Conservation (phyloP, 345 rosid genomes). For the Camelina hispida region DNA sequence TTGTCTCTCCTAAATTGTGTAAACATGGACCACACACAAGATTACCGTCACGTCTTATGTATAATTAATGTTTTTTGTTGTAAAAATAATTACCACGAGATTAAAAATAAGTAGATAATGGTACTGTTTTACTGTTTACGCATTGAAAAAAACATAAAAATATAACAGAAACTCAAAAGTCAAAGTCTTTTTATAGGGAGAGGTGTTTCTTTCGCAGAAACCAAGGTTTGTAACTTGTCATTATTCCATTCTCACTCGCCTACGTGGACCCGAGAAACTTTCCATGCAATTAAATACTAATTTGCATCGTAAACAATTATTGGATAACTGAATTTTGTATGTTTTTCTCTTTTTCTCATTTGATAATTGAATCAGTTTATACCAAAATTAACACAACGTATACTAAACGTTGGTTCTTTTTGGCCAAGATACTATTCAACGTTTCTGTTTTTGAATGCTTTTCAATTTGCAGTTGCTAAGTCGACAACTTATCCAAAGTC, state of each 20-base stretch:
- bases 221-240: slow-evolving; percentile 44
- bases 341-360: too few species aligned
- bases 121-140: slow-evolving; percentile 17
- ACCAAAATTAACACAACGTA: not conserved
- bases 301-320: not conserved
- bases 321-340: not conserved
- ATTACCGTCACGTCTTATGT: slow-evolving; percentile 36
- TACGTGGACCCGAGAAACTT: slow-evolving; percentile 39
- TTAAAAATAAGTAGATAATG: slow-evolving; percentile 33
- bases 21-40: slow-evolving; percentile 48
- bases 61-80: too few species aligned
- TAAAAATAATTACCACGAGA: slow-evolving; percentile 34
- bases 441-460: not conserved
- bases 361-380: slow-evolving; percentile 4
- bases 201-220: slow-evolving; percentile 38
- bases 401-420: not conserved
- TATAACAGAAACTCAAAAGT: slow-evolving; percentile 22
- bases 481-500: not conserved
- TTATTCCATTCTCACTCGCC: slow-evolving; percentile 41
- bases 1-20: slow-evolving; percentile 51
- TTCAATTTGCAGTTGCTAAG: not conserved
- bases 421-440: not conserved
- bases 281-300: slow-evolving; percentile 14
- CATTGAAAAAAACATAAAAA: not conserved
- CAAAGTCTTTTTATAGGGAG: slow-evolving; percentile 43